phyloP scores from a whole-genome alignment of 2,329 filamentous ascomycete genomes.

The Tolypocladium inflatum region DNA sequence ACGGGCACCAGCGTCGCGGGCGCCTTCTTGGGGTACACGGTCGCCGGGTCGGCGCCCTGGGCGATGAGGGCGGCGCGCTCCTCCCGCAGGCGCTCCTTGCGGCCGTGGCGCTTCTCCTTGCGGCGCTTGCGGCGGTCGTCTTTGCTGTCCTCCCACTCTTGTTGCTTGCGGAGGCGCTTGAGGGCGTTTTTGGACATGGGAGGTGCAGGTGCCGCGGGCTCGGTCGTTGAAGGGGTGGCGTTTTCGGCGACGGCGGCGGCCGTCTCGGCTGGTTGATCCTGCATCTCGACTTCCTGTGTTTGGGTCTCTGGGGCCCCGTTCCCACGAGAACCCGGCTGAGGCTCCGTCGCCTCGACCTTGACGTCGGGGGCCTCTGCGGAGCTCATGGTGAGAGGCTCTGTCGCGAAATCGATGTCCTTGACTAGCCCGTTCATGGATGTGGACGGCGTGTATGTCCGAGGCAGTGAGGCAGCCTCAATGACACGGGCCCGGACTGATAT shows the following conservation, averaged over 20 bases:
- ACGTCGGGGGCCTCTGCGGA: neutral
- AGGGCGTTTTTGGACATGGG: conserved; percentile 73
- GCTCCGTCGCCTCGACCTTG: neutral
- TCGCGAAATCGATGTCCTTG: neutral
- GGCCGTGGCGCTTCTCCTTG: conserved; percentile 44
- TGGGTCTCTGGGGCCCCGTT: too few relatives aligned
- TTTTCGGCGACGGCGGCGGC: neutral
- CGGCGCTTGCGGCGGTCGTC: conserved; percentile 44
- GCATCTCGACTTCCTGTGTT: too few relatives aligned
- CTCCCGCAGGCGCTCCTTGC: conserved; percentile 37
- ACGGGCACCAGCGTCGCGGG: conserved; percentile 55
- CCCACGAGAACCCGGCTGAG: neutral
- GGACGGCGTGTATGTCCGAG: neutral
- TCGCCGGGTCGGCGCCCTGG: conserved; percentile 31
- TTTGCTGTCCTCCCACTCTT: conserved; percentile 68
- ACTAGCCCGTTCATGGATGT: too few relatives aligned
- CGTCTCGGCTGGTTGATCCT: neutral
- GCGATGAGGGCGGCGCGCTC: conserved; percentile 41
- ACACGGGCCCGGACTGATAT: neutral
- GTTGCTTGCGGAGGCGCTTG: conserved; percentile 65
- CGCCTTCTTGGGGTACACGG: conserved; percentile 23
- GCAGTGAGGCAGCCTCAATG: neutral
- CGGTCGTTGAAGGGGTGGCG: neutral
- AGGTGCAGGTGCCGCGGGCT: conserved; percentile 6
- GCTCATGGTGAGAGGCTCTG: neutral